phyloP scores from a whole-genome alignment of 129 eudicot genomes.

The Arctium lappa region DNA sequence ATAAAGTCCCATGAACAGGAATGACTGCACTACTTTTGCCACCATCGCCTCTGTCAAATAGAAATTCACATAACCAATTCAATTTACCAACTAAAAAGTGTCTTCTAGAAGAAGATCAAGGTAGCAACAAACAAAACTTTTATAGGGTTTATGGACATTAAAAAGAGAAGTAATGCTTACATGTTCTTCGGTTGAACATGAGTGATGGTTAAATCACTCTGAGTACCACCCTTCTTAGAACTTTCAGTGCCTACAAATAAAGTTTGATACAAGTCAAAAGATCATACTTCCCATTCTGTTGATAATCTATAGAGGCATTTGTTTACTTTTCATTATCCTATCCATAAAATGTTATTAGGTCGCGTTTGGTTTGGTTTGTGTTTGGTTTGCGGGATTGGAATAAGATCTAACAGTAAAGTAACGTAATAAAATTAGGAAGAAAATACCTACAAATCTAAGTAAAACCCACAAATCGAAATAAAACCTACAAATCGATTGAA shows the following conservation, averaged over 20 bases:
- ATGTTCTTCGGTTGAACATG: conserved; percentile 46
- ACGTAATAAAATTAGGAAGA: too few species aligned
- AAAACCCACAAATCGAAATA: too few species aligned
- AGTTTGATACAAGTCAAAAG: conserved; percentile 6
- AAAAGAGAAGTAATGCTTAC: conserved; percentile 39
- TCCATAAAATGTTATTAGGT: neutral
- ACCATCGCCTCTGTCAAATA: conserved; percentile 47
- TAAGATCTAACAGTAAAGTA: too few species aligned
- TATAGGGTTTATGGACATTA: neutral
- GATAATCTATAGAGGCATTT: neutral
- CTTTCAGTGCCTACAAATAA: conserved; percentile 46
- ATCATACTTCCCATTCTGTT: neutral
- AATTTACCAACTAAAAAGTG: conserved; percentile 7
- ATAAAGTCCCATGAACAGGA: conserved; percentile 60
- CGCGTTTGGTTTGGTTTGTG: too few species aligned
- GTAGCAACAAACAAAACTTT: neutral
- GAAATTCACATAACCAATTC: neutral
- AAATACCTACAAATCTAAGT: too few species aligned
- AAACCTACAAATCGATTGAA: too few species aligned
- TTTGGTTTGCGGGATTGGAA: too few species aligned
- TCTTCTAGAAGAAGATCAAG: neutral
- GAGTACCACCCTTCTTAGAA: conserved; percentile 53
- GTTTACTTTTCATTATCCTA: neutral
- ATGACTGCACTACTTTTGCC: conserved; percentile 60
- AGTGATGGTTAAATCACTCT: conserved; percentile 49